Evolutionary conservation across 2,329 filamentous ascomycete genomes (phyloP).

Genomic region (Emergomyces orientalis): DNA sequence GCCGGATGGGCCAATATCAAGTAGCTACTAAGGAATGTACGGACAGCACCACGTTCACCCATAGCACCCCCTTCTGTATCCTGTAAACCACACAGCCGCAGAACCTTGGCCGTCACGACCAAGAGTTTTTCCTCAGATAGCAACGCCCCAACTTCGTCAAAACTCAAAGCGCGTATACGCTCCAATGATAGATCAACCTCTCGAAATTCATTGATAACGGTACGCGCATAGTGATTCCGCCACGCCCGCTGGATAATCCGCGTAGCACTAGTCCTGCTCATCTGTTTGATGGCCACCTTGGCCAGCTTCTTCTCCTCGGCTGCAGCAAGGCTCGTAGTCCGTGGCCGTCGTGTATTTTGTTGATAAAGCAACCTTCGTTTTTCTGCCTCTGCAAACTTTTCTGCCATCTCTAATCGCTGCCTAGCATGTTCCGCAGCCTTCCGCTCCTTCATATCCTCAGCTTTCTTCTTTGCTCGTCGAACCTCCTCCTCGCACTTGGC

Average conservation of each 20-base stretch:
- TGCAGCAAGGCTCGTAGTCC: constrained; percentile 43
- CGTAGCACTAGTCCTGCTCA: constrained; percentile 46
- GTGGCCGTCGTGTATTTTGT: constrained; percentile 40
- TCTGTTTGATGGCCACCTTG: constrained; percentile 26
- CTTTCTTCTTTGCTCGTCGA: constrained; percentile 55
- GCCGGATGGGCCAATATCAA: constrained; percentile 53
- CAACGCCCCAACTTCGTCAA: constrained; percentile 50
- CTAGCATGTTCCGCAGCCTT: constrained; percentile 54
- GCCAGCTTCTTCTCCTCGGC: constrained; percentile 36
- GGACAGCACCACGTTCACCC: constrained; percentile 43
- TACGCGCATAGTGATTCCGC: constrained; percentile 43
- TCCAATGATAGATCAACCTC: constrained; percentile 46
- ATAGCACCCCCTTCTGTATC: constrained; percentile 42
- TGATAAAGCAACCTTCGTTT: constrained; percentile 44
- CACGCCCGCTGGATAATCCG: constrained; percentile 50
- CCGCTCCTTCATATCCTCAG: constrained; percentile 56
- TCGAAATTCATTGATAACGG: constrained; percentile 43
- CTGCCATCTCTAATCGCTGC: constrained; percentile 52
- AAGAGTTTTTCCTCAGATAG: constrained; percentile 49
- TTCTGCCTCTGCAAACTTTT: constrained; percentile 56
- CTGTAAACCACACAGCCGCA: constrained; percentile 48
- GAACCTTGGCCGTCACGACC: constrained; percentile 44
- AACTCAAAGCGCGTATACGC: constrained; percentile 43
- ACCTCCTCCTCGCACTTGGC: constrained; percentile 59
- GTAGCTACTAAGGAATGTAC: constrained; percentile 56